Conservation (phyloP, 106 monocot genomes). For the Dendrobium catenatum region DNA sequence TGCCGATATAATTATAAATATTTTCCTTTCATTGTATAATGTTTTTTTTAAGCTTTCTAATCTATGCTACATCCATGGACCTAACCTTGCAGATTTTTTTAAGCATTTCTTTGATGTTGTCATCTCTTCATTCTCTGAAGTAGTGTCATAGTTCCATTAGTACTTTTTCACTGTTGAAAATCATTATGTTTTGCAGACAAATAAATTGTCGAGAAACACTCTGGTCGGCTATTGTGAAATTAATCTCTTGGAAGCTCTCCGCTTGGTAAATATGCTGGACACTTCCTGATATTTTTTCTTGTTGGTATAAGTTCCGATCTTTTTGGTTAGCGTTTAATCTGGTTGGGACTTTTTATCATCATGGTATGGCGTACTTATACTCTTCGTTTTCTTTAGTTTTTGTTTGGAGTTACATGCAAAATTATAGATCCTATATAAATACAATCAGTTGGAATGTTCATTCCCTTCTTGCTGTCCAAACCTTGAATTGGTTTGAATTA, state of each 20-base stretch:
- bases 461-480: background rate
- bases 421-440: background rate
- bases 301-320: background rate
- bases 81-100: background rate
- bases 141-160: background rate
- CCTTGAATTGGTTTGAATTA: background rate
- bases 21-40: background rate
- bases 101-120: background rate
- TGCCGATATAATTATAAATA: background rate
- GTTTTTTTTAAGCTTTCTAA: background rate
- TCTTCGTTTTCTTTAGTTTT: background rate
- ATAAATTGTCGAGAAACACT: slow-evolving; percentile 77
- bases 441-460: background rate
- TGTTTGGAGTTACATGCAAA: background rate
- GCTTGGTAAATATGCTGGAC: slow-evolving; percentile 28
- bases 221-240: slow-evolving; percentile 92
- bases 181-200: slow-evolving; percentile 58
- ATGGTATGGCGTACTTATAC: background rate
- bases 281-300: background rate
- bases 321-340: background rate
- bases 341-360: background rate
- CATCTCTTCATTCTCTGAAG: background rate
- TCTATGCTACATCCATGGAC: background rate
- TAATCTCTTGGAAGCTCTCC: slow-evolving; percentile 68
- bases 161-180: background rate